Evolutionary conservation across 495 filamentous ascomycete species (phyloP).

Genomic region (Neurospora africana): DNA sequence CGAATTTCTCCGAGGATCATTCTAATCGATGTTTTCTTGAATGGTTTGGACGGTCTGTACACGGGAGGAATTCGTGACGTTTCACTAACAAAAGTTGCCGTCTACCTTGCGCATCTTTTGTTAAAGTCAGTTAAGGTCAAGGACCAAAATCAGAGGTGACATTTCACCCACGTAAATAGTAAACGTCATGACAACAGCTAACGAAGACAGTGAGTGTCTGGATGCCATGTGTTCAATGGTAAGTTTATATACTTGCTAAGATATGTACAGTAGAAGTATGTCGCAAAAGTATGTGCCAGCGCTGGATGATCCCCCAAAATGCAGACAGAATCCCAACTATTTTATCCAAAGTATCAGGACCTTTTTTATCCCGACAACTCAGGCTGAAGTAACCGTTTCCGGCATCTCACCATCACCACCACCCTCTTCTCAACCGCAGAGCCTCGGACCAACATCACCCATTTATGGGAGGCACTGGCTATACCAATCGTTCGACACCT

Average conservation of each 20-base stretch:
- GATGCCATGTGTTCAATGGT: neutral
- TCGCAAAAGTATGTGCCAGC: neutral
- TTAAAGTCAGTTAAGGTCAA: neutral
- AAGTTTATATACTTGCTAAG: neutral
- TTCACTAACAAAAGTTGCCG: neutral
- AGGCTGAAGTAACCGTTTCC: neutral
- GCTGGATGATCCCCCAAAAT: slow-evolving; percentile 3
- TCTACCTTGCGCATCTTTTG: no score
- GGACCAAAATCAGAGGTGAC: neutral
- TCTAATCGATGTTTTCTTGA: neutral
- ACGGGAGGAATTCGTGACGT: neutral
- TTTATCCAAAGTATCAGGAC: neutral
- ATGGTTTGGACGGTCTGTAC: neutral
- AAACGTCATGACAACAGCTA: neutral
- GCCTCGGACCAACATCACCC: neutral
- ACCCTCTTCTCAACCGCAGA: neutral
- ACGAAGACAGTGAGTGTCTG: no score
- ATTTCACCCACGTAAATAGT: neutral
- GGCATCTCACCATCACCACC: neutral
- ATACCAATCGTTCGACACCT: slow-evolving; percentile 17
- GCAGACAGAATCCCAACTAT: neutral
- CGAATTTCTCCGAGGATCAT: neutral
- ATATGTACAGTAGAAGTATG: neutral
- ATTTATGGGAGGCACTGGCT: slow-evolving; percentile 11
- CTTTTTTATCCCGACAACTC: neutral